Evolutionary conservation across 2,329 filamentous ascomycete species (phyloP), one percentile per base, ranked within the genome.

Genomic region (Nemania sp.): DNA sequence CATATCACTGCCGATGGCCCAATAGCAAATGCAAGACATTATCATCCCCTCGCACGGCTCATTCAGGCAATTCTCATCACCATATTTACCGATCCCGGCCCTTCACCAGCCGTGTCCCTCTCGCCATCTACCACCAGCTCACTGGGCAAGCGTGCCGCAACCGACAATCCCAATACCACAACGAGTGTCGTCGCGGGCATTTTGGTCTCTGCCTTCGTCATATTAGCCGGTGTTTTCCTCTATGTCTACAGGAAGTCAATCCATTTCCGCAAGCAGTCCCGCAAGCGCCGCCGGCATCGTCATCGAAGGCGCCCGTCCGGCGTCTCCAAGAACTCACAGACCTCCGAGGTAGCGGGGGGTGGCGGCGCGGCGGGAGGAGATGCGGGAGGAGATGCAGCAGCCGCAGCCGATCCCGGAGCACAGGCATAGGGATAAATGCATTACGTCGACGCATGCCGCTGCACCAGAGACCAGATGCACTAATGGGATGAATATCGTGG

Each of bases 121-220:
- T 51, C 43, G 1, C 12, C 34, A 17, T 5, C 25, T 3, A 57
- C 5, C 25, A 57, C 34, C 35, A 12, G 15, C 42, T 42, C 49
- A n/a, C 59, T 56, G 21, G 40, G 43, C 49, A 64, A 60, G 46
- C 64, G 64, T 45, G 37, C 46, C 46, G 17, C 17, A 7, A 40
- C n/a, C 13, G 2, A 13, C 25, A 55, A 25, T 43, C 60, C 60
- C 29, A 63, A 65, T 40, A 59, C 64, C 29, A 57, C 54, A 17
- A 65, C 60, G 42, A 64, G 64, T 10, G 29, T 65, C 54, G 59
- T 66, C n/a, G 64, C 61, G n/a, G 62, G 64, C 29, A 40, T 66
- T 18, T 25, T 66, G 29, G 54, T 66, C 32, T 60, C 55, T 11
- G 64, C 29, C 35, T 66, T 66, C 34, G 20, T 66, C 34, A 29